Conservation (phyloP, 2,329 filamentous ascomycete genomes). For the Tolypocladium paradoxum region DNA sequence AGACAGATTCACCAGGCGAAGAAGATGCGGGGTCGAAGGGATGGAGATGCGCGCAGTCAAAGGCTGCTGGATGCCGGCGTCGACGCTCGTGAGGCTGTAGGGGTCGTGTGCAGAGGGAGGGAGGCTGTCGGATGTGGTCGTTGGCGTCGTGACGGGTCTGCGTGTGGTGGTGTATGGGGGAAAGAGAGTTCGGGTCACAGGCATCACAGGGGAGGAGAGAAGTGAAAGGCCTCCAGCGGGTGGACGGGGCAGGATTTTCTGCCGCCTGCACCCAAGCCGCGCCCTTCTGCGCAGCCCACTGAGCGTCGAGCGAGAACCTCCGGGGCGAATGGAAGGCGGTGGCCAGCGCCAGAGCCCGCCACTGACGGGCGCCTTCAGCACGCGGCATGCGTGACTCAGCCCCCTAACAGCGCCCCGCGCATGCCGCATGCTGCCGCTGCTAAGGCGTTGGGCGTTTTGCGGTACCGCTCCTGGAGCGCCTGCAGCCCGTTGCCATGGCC, state of each 20-base stretch:
- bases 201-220: neutral
- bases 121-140: neutral
- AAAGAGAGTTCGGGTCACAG: neutral
- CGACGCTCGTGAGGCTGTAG: neutral
- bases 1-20: slow-evolving; percentile 9
- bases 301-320: no score
- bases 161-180: neutral
- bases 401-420: slow-evolving; percentile 10
- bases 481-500: slow-evolving; percentile 7
- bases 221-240: neutral
- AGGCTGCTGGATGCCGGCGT: neutral
- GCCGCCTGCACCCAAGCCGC: neutral
- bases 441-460: neutral
- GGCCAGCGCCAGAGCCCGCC: neutral
- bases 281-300: neutral
- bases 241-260: neutral
- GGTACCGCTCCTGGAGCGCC: neutral
- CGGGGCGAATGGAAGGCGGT: neutral
- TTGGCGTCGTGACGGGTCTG: neutral
- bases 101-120: neutral
- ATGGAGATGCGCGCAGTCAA: slow-evolving; percentile 2
- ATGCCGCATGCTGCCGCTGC: neutral
- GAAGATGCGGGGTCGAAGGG: slow-evolving; percentile 4
- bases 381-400: neutral
- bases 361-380: neutral